phyloP scores from a whole-genome alignment of 805 yeast species.

The Myxozyma kluyveri region DNA sequence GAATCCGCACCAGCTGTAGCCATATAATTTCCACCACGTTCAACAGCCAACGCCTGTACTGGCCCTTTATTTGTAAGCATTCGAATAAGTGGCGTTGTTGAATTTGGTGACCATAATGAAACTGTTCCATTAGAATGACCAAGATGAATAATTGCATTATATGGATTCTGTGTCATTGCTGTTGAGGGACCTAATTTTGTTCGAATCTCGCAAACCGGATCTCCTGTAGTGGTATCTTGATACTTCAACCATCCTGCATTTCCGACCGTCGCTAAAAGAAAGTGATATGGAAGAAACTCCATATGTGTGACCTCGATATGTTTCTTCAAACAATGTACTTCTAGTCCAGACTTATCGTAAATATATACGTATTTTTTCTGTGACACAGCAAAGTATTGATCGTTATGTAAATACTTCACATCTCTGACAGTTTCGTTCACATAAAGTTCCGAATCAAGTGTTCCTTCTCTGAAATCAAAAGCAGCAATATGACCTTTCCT shows the following conservation, averaged over 20 bases:
- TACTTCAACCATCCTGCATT: conserved; percentile 83
- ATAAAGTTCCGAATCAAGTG: conserved; percentile 73
- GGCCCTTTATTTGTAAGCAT: conserved; percentile 83
- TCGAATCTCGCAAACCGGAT: conserved; percentile 73
- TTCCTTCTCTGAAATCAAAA: conserved; percentile 92
- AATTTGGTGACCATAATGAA: conserved; percentile 87
- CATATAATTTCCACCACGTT: conserved; percentile 92
- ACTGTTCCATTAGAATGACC: conserved; percentile 94
- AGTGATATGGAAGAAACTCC: conserved; percentile 92
- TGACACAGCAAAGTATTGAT: conserved; percentile 93
- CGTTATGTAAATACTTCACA: conserved; percentile 86
- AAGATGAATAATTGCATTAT: conserved; percentile 91
- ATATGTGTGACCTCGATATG: conserved; percentile 81
- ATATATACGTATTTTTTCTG: conserved; percentile 92
- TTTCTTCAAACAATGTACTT: conserved; percentile 84
- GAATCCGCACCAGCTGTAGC: conserved; percentile 88
- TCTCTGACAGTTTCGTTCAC: conserved; percentile 87
- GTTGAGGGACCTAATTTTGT: conserved; percentile 90
- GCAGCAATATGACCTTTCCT: conserved; percentile 92
- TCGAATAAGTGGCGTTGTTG: conserved; percentile 81
- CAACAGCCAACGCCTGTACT: conserved; percentile 76
- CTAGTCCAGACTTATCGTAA: conserved; percentile 87
- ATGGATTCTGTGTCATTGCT: conserved; percentile 85
- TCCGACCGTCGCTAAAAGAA: conserved; percentile 81
- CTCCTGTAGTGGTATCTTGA: conserved; percentile 95